A percentile compares a stretch with the other conserved stretches of the same genome.
Evolutionary conservation across 495 filamentous ascomycete species (phyloP).

Genomic region (Evernia prunastri): DNA sequence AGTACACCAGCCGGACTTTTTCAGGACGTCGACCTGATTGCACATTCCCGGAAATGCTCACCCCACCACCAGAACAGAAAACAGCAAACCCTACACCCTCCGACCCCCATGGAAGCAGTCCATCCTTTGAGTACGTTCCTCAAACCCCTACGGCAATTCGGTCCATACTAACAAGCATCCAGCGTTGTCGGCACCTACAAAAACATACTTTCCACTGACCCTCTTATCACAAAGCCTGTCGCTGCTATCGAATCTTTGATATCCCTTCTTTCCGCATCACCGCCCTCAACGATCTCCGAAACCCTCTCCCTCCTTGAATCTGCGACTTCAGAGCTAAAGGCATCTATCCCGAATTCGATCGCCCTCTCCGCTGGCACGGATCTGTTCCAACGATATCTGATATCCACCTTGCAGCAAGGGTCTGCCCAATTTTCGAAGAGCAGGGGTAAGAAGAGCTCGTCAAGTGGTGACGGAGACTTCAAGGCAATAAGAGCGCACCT

Average conservation of each 20-base stretch:
- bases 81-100: neutral
- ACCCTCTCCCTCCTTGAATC: slow-evolving; percentile 76
- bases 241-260: slow-evolving; percentile 93
- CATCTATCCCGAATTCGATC: slow-evolving; percentile 75
- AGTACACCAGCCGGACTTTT: neutral
- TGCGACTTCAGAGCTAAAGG: slow-evolving; percentile 66
- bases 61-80: slow-evolving; percentile 17
- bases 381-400: slow-evolving; percentile 89
- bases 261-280: slow-evolving; percentile 66
- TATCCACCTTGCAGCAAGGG: slow-evolving; percentile 56
- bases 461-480: slow-evolving; percentile 60
- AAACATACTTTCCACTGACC: slow-evolving; percentile 56
- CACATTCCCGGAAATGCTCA: slow-evolving; percentile 6
- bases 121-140: slow-evolving; percentile 40
- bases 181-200: slow-evolving; percentile 56
- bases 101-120: neutral
- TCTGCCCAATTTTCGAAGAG: slow-evolving; percentile 21
- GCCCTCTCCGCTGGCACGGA: slow-evolving; percentile 88
- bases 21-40: neutral
- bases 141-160: neutral
- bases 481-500: slow-evolving; percentile 75
- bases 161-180: slow-evolving; percentile 9
- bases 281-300: slow-evolving; percentile 82
- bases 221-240: slow-evolving; percentile 88
- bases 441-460: slow-evolving; percentile 1